Percentiles rank a stretch among this genome's conserved stretches.
These are phyloP conservation scores for Phytopythium aichiense DNA, from an alignment of 352 stramenopile genomes.

Conservation along the genomic window DNA sequence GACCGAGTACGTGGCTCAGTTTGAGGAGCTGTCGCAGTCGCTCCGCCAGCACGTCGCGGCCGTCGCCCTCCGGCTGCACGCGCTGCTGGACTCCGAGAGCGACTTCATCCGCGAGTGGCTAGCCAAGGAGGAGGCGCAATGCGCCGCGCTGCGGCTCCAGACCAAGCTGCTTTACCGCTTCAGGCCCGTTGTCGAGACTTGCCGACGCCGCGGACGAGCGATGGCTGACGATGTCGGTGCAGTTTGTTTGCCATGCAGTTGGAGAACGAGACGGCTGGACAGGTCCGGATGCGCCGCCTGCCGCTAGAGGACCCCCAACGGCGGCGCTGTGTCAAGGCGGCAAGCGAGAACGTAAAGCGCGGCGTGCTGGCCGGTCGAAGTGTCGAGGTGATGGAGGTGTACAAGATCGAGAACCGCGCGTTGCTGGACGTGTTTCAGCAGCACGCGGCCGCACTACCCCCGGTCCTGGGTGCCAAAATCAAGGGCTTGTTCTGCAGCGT, in stretches of 20 bases:
- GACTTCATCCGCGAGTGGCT: conserved; percentile 33
- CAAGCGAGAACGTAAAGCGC: conserved; percentile 67
- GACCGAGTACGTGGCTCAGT: conserved; percentile 17
- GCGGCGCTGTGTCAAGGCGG: conserved; percentile 54
- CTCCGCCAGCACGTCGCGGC: conserved; percentile 28
- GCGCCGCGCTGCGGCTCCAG: conserved; percentile 20
- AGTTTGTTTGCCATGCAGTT: conserved; percentile 65
- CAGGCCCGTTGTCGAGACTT: conserved; percentile 20
- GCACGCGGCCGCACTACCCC: conserved; percentile 21
- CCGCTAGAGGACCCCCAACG: conserved; percentile 41
- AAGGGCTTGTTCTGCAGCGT: conserved; percentile 77
- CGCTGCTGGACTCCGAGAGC: conserved; percentile 44
- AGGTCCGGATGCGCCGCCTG: conserved; percentile 51
- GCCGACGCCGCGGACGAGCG: not conserved
- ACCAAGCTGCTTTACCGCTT: conserved; percentile 43
- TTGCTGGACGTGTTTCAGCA: conserved; percentile 57
- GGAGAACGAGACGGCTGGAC: conserved; percentile 51
- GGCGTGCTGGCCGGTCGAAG: conserved; percentile 16
- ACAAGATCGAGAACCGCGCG: conserved; percentile 73
- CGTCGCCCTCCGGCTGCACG: conserved; percentile 36
- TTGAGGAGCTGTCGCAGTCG: conserved; percentile 21
- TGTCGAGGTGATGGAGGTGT: conserved; percentile 75
- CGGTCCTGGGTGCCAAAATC: conserved; percentile 34
- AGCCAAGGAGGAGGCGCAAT: conserved; percentile 19
- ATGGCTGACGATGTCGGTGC: not conserved